Evolutionary conservation across 768 basidiomycete genomes (phyloP).

Genomic region (Kondoa subrosea): DNA sequence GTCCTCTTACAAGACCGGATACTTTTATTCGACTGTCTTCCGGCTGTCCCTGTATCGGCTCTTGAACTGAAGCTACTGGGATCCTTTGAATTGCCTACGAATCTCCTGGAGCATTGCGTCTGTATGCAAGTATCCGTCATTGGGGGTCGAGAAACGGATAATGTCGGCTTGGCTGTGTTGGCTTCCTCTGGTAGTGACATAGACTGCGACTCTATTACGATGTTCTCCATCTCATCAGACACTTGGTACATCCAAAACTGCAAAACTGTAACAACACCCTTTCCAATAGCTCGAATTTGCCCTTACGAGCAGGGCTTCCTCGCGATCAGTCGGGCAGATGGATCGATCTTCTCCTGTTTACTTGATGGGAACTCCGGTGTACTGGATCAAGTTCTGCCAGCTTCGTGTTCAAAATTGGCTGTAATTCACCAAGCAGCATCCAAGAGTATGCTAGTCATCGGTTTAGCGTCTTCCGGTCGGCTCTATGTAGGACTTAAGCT

Average conservation of each 20-base stretch:
- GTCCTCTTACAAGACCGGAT: background rate
- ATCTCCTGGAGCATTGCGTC: too few relatives aligned
- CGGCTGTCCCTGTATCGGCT: background rate
- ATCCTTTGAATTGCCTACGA: background rate
- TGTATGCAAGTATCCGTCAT: too few relatives aligned
- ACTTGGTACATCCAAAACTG: background rate
- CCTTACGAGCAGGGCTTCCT: background rate
- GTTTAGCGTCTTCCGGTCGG: constrained; percentile 50
- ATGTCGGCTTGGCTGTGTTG: background rate
- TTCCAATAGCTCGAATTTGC: background rate
- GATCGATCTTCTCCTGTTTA: background rate
- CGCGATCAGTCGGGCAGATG: background rate
- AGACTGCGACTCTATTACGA: background rate
- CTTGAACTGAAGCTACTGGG: background rate
- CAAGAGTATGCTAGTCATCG: constrained; percentile 33
- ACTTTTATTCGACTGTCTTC: background rate
- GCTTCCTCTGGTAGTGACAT: background rate
- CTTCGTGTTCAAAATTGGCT: background rate
- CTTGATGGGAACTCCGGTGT: background rate
- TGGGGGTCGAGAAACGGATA: too few relatives aligned
- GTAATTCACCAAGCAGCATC: background rate
- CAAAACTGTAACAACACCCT: constrained; percentile 39
- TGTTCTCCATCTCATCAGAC: background rate
- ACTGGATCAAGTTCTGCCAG: background rate
- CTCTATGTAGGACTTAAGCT: constrained; percentile 40